These are phyloP conservation scores for Fusarium globosum DNA, from an alignment of 2,329 filamentous ascomycete genomes.

Conservation along the genomic window DNA sequence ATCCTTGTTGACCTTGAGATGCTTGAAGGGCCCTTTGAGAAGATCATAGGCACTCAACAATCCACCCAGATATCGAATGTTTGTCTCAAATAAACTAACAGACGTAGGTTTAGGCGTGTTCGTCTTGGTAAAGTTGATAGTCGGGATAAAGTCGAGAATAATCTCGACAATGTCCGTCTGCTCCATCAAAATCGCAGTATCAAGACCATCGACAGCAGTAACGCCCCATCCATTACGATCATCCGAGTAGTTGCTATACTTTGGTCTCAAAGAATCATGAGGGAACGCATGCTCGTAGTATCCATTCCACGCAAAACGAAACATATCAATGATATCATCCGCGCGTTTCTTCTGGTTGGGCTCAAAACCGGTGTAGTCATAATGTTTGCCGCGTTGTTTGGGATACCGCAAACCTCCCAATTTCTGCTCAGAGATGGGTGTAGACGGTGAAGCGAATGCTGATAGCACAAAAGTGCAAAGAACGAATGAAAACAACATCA, in stretches of 20 bases:
- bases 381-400: background rate
- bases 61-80: conserved; percentile 65
- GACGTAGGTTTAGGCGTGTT: conserved; percentile 36
- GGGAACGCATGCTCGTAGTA: conserved; percentile 10
- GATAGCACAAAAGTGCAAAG: background rate
- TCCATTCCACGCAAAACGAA: conserved; percentile 21
- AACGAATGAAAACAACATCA: background rate
- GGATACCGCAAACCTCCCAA: background rate
- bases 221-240: conserved; percentile 26
- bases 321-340: conserved; percentile 16
- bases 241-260: conserved; percentile 9
- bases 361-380: conserved; percentile 26
- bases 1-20: conserved; percentile 51
- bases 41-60: conserved; percentile 63
- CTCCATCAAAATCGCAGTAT: conserved; percentile 25
- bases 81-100: conserved; percentile 66
- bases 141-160: conserved; percentile 12
- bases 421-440: background rate
- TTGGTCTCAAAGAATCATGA: conserved; percentile 7
- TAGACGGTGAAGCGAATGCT: background rate
- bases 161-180: conserved; percentile 19
- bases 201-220: conserved; percentile 20
- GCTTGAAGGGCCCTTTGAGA: conserved; percentile 49
- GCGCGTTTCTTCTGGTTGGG: conserved; percentile 9
- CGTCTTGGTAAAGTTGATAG: conserved; percentile 11